A percentile compares a stretch with the other conserved stretches of the same genome.
phyloP scores from a whole-genome alignment of 2,329 filamentous ascomycete species.

The Trichoderma polysporum region DNA sequence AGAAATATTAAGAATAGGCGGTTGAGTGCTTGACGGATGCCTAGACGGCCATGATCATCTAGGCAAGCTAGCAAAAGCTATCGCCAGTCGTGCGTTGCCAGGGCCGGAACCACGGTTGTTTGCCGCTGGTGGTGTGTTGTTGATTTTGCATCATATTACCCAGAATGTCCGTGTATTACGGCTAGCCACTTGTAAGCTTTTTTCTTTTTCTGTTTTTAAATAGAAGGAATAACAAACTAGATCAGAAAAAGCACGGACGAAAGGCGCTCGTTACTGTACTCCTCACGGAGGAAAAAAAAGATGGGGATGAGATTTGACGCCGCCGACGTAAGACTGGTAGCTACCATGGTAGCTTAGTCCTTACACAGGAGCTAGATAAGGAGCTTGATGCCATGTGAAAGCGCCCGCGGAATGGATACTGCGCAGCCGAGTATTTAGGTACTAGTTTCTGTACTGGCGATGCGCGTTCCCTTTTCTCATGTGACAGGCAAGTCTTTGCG shows the following conservation, averaged over 20 bases:
- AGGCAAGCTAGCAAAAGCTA: not conserved
- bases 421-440: not conserved
- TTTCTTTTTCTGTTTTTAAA: not conserved
- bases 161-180: too few species aligned
- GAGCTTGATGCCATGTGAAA: slow-evolving; percentile 8
- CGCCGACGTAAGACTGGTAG: slow-evolving; percentile 17
- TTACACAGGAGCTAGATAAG: not conserved
- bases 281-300: not conserved
- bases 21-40: too few species aligned
- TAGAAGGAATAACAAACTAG: not conserved
- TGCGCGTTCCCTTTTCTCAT: not conserved
- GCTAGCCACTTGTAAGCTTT: not conserved
- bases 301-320: slow-evolving; percentile 5
- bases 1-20: too few species aligned
- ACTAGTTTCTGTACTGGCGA: too few species aligned
- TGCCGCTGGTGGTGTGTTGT: not conserved
- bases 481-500: not conserved
- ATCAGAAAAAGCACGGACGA: not conserved
- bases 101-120: not conserved
- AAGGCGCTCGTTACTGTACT: not conserved
- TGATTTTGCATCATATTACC: not conserved
- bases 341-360: slow-evolving; percentile 1
- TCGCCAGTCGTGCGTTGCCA: not conserved
- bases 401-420: not conserved
- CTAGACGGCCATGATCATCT: too few species aligned